Evolutionary conservation across 1,284 basidiomycete genomes (phyloP).

Genomic region (Trichosporon ovoides): DNA sequence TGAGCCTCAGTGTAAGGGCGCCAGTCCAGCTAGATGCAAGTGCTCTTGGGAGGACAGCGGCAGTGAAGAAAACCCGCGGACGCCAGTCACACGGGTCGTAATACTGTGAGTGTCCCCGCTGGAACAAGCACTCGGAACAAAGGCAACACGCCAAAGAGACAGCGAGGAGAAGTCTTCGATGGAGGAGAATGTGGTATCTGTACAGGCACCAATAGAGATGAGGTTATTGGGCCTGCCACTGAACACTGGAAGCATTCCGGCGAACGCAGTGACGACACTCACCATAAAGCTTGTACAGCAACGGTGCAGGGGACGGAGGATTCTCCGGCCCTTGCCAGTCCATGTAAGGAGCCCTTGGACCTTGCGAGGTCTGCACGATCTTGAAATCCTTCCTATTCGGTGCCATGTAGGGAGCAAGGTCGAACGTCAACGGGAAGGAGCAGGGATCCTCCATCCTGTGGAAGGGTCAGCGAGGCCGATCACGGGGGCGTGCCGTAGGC

Average conservation of each 20-base stretch:
- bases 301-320: slow-evolving; percentile 33
- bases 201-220: too few relatives aligned
- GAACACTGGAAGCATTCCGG: too few relatives aligned
- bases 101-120: too few relatives aligned
- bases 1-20: slow-evolving; percentile 20
- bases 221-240: too few relatives aligned
- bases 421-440: slow-evolving; percentile 77
- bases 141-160: too few relatives aligned
- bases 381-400: slow-evolving; percentile 55
- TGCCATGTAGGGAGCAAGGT: slow-evolving; percentile 77
- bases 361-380: slow-evolving; percentile 29
- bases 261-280: slow-evolving; percentile 13
- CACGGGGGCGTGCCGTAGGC: background rate
- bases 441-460: background rate
- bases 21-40: too few relatives aligned
- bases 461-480: background rate
- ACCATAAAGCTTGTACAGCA: slow-evolving; percentile 47
- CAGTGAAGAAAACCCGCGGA: background rate
- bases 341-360: slow-evolving; percentile 41
- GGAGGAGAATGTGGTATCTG: too few relatives aligned
- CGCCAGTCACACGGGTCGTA: too few relatives aligned
- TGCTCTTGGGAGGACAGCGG: background rate
- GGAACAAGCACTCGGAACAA: too few relatives aligned
- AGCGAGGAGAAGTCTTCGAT: too few relatives aligned
- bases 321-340: slow-evolving; percentile 44